Base-by-base conservation (phyloP, 306 rosid species). In the Arachis stenosperma region DNA sequence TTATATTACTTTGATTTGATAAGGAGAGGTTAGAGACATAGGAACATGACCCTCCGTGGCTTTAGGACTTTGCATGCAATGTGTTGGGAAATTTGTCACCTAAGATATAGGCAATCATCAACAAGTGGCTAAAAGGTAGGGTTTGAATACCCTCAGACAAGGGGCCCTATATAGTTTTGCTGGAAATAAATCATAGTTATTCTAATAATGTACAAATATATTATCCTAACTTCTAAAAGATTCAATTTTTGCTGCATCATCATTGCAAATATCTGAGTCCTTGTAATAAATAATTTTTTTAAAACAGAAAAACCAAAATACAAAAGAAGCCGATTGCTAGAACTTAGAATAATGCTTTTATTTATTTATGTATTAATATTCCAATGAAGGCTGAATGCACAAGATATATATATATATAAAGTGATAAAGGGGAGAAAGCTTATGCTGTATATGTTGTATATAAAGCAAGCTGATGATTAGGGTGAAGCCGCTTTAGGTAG, bases 391-490 rank as follows among this genome's bases (percentile, higher is more conserved):
- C 70, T 55, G 63, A 60, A 68, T 77, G 15, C 70, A 29, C 62
- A 65, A 8, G 11, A 61, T 22, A 22, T 22, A 22, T 22, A 22
- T 22, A 22, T 22, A 22, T 22, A 22, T 43, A 43, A 57, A 78
- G 66, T 62, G 37, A 15, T 51, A 73, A 77, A 42, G 62, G 22
- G 6, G 52, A 55, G 57, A 53, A 62, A 43, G 29, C 17, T n/a
- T 14, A 14, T 71, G 56, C 72, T n/a, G 47, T 59, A 50, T 64
- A 9, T 71, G 57, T 22, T 56, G 44, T 30, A 71, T 59, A 42
- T 51, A 43, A 77, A 67, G 76, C 64, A 81, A 72, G 56, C 74
- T 53, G 55, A 77, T 77, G 69, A 81, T 77, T 77, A 41, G 70
- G 42, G n/a, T 77, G 68, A 75, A 68, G 74, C 77, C 17, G 8